Base-by-base conservation (phyloP, 495 filamentous ascomycete genomes). In the Collariella sp. region DNA sequence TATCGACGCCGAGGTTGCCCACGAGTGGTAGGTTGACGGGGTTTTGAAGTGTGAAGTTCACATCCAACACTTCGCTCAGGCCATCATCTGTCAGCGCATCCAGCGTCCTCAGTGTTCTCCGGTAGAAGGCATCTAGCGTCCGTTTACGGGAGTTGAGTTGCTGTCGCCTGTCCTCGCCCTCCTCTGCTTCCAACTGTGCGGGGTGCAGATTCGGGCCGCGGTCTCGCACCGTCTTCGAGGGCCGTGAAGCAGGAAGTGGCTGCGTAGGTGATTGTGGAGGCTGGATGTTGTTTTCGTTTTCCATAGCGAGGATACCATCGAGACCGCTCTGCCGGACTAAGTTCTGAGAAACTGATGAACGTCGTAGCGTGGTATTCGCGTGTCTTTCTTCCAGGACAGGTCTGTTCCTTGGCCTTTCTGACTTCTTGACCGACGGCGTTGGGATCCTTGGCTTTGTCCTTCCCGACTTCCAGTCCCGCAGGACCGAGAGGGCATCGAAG, bases 391-490 rank as follows among this genome's bases (percentile, higher is more conserved):
- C 58, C 33, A 70, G 56, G 2, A 70, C 62, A 16, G 59, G 55
- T 20, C 60, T 46, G 5, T 33, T 46, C 15, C 26, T 53, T 53
- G 59, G 39, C 15, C 15, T 34, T 15, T 57, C 43, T 3, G 36
- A 61, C 50, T 55, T 51, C 40, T 60, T 65, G 20, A 56, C 47
- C 31, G 53, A 60, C 18, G 60, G 58, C 29, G 62, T 53, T 16
- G 59, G 54, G 35, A 71, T 62, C 40, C 63, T 72, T 45, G 79
- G 79, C 19, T 64, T 68, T 43, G 91, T 82, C 36, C 67, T 81
- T 7, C 91, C 90, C 54, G 73, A 76, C 62, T 81, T 84, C 93
- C 93, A 98, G 51, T 85, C 77, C 19, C 71, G 73, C 44, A 98
- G 69, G 12, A 81, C 73, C 13, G 72, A 68, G 42, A 83, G 81